Evolutionary conservation across 1,284 basidiomycete species (phyloP), one percentile per base, ranked within the genome.

Genomic region (Golubevia sp.): DNA sequence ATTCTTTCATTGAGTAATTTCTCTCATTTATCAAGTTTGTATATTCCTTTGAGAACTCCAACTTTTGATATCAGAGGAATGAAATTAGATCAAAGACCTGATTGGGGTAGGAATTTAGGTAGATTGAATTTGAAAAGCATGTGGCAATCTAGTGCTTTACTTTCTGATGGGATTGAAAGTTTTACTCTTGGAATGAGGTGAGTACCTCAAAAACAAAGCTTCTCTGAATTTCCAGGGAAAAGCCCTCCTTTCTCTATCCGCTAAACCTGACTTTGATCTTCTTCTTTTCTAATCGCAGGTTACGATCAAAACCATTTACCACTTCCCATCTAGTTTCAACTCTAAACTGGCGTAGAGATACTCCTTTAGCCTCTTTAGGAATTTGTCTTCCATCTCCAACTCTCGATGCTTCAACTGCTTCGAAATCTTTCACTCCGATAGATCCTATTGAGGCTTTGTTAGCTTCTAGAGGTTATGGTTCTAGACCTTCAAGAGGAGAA

Each of bases 271-370:
- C 8, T 49, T 59, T 11, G 13, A 8, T 13, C 15, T 26, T 53
- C 25, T 5, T 23, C 3, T 6, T 25, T 26, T 4, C 27, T 38
- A 18, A 11, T 21, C 18, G 54, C 68, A 64, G 76, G 2, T 50
- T 79, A 15, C 58, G 61, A 20, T 62, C 60, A 8, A 62, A 70
- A 8, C 38, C 61, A n/a, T 70, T 76, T 38, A 65, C 73, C n/a
- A 62, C 74, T 24, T 38, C 59, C 2, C 62, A 66, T 18, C 62
- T 82, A 26, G 58, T 66, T 11, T 56, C 64, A 8, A 74, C 71
- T 1, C 63, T 82, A 15, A 74, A 79, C 53, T 82, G 79, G 79
- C 66, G 77, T 0, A 62, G 60, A 4, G 75, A 81, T 62, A 81
- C 79, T 11, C 73, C 68, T 49, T 54, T 82, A 8, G 73, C 71